phyloP scores from a whole-genome alignment of 192 early-diverging fungal species.

The Glomus cerebriforme region DNA sequence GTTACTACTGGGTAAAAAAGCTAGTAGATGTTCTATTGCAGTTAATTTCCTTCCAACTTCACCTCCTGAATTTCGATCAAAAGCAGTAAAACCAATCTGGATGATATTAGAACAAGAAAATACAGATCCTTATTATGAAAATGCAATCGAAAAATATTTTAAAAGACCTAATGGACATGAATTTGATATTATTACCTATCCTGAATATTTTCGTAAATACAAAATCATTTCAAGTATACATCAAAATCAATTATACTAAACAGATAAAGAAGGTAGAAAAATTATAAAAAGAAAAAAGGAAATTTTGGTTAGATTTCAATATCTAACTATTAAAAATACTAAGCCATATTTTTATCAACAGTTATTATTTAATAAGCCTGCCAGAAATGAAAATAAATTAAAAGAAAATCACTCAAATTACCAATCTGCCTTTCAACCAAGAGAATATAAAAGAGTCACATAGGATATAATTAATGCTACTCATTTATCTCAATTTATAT shows the following conservation, averaged over 20 bases:
- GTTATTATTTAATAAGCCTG: not conserved
- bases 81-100: not conserved
- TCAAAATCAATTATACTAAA: not conserved
- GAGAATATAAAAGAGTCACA: too few relatives aligned
- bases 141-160: constrained; percentile 1
- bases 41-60: not conserved
- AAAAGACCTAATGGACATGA: not conserved
- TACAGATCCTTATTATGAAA: not conserved
- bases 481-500: too few relatives aligned
- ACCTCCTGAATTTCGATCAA: not conserved
- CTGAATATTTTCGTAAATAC: not conserved
- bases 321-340: not conserved
- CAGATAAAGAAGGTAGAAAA: not conserved
- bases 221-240: not conserved
- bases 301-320: not conserved
- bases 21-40: not conserved
- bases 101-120: not conserved
- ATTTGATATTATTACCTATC: not conserved
- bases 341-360: not conserved
- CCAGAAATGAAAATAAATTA: not conserved
- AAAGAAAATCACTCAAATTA: too few relatives aligned
- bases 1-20: not conserved
- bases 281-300: not conserved
- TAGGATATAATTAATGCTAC: too few relatives aligned
- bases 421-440: too few relatives aligned